Evolutionary conservation across 192 early-diverging fungal genomes (phyloP).

Genomic region (Coemansia sp.): DNA sequence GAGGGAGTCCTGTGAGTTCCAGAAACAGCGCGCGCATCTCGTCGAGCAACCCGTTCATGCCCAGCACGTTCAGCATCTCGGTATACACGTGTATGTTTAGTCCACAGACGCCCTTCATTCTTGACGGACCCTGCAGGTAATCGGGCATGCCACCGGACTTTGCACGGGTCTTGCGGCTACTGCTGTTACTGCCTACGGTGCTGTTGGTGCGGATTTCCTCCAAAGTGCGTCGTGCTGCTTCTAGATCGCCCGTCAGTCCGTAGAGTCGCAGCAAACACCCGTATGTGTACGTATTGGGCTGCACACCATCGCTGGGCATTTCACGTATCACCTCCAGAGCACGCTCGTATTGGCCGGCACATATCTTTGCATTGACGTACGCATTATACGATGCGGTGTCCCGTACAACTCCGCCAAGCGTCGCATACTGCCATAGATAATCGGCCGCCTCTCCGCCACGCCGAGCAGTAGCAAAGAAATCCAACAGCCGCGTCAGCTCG

Average conservation of each 20-base stretch:
- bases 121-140: not conserved
- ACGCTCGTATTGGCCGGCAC: conserved; percentile 5
- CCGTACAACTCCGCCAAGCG: conserved; percentile 16
- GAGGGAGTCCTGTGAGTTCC: not conserved
- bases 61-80: conserved; percentile 38
- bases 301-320: conserved; percentile 12
- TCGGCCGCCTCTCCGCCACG: conserved; percentile 12
- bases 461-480: conserved; percentile 2
- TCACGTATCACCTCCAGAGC: conserved; percentile 18
- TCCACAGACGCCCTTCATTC: conserved; percentile 4
- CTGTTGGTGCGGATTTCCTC: not conserved
- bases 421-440: conserved; percentile 32
- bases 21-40: conserved; percentile 29
- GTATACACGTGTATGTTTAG: conserved; percentile 8
- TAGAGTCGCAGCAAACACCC: conserved; percentile 15
- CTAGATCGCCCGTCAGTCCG: conserved; percentile 26
- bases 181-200: no score
- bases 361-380: conserved; percentile 15
- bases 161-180: not conserved
- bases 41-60: conserved; percentile 39
- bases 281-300: conserved; percentile 18
- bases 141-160: not conserved
- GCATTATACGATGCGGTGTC: conserved; percentile 29
- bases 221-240: conserved; percentile 20
- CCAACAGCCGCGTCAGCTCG: conserved; percentile 9